phyloP scores from a whole-genome alignment of 108 stramenopile genomes.

The Nannochloropsis salina region DNA sequence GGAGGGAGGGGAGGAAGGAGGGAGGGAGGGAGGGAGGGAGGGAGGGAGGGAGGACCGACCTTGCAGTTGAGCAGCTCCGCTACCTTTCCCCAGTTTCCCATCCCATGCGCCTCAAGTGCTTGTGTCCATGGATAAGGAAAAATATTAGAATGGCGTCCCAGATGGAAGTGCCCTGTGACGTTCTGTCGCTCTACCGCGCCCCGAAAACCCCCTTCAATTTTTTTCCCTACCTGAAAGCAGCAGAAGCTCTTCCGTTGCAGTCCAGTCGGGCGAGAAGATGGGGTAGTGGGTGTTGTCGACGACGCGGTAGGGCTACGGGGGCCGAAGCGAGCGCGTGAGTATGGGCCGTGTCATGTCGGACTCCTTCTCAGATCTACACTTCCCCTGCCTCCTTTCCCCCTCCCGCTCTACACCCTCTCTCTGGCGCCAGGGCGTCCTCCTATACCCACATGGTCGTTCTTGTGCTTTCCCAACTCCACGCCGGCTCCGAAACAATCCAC shows the following conservation, averaged over 20 bases:
- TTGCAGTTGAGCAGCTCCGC: neutral
- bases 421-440: neutral
- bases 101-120: slow-evolving; percentile 21
- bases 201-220: neutral
- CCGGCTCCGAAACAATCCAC: slow-evolving; percentile 8
- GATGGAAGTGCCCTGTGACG: too few species aligned
- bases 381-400: neutral
- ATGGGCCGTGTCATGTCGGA: neutral
- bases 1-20: neutral
- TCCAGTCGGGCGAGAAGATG: slow-evolving; percentile 21
- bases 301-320: slow-evolving; percentile 1
- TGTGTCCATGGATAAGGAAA: neutral
- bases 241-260: slow-evolving; percentile 23
- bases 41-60: neutral
- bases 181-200: too few species aligned
- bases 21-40: neutral
- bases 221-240: slow-evolving; percentile 13
- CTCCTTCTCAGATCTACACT: neutral
- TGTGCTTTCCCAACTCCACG: slow-evolving; percentile 4
- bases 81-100: slow-evolving; percentile 27
- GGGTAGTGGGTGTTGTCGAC: neutral
- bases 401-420: neutral
- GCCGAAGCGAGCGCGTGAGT: neutral
- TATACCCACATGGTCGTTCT: neutral
- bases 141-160: neutral